A percentile compares a stretch with the other conserved stretches of the same genome.
These are phyloP conservation scores for Aaosphaeria pasadenensis DNA, from an alignment of 2,329 filamentous ascomycete genomes.

Conservation along the genomic window DNA sequence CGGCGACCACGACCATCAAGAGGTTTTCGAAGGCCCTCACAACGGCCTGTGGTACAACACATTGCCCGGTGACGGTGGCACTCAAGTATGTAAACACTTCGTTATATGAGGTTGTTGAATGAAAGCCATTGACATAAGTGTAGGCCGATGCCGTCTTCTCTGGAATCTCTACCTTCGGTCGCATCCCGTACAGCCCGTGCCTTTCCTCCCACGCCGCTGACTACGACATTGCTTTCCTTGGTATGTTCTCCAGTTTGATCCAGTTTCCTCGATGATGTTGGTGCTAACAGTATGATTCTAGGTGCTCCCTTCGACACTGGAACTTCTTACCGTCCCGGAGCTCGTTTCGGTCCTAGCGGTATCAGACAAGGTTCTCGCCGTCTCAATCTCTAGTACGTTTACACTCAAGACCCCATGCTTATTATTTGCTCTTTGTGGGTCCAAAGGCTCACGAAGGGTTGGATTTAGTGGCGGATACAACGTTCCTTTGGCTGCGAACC, in stretches of 20 bases:
- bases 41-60: slow-evolving; percentile 79
- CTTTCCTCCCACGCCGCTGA: slow-evolving; percentile 66
- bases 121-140: slow-evolving; percentile 11
- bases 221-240: slow-evolving; percentile 84
- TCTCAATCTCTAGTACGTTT: slow-evolving; percentile 78
- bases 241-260: slow-evolving; percentile 39
- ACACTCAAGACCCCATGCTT: slow-evolving; percentile 35
- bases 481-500: slow-evolving; percentile 74
- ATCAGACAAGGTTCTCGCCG: slow-evolving; percentile 83
- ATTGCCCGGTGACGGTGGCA: slow-evolving; percentile 79
- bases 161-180: slow-evolving; percentile 81
- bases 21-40: slow-evolving; percentile 65
- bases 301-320: slow-evolving; percentile 83
- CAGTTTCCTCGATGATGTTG: too few species aligned
- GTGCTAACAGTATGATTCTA: slow-evolving; percentile 23
- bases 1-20: slow-evolving; percentile 56
- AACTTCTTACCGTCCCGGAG: slow-evolving; percentile 80
- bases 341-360: slow-evolving; percentile 78
- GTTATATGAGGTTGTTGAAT: neutral
- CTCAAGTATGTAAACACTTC: slow-evolving; percentile 56
- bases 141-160: slow-evolving; percentile 86
- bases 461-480: slow-evolving; percentile 78
- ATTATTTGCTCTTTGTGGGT: slow-evolving; percentile 25
- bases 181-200: slow-evolving; percentile 74
- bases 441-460: slow-evolving; percentile 49